Conservation (phyloP, 208 protist species). For the Leishmania arabica region DNA sequence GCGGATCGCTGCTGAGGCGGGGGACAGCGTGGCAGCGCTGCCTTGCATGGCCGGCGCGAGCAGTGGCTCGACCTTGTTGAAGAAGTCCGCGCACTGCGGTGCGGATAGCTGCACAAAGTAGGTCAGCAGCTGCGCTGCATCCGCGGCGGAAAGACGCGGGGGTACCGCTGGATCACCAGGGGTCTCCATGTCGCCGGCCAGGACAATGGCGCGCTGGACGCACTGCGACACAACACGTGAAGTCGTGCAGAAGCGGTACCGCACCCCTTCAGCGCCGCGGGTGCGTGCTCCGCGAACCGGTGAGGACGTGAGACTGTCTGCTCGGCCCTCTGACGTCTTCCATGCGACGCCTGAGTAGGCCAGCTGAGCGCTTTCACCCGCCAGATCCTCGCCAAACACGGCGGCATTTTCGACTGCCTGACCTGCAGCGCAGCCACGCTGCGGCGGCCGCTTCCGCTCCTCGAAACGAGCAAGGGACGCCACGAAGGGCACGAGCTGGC, state of each 20-base stretch:
- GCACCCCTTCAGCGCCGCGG: not conserved
- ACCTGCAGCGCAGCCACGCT: not conserved
- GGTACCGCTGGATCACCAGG: not conserved
- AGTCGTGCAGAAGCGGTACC: constrained; percentile 23
- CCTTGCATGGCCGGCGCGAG: not conserved
- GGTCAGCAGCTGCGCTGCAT: constrained; percentile 21
- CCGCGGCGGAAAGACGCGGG: constrained; percentile 4
- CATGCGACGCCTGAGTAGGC: not conserved
- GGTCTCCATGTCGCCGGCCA: constrained; percentile 1
- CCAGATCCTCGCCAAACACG: not conserved
- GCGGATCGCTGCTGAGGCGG: constrained; percentile 4
- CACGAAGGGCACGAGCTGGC: constrained; percentile 71
- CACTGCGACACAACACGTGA: constrained; percentile 26
- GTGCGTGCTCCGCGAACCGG: not conserved
- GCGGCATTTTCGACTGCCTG: not conserved
- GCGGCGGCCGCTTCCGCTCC: constrained; percentile 6
- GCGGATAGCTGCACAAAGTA: constrained; percentile 29
- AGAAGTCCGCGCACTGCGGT: constrained; percentile 19
- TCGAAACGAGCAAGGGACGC: constrained; percentile 29
- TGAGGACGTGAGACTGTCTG: not conserved
- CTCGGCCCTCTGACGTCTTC: not conserved
- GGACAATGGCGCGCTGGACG: constrained; percentile 16
- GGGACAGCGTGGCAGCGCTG: not conserved
- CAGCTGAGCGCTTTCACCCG: not conserved
- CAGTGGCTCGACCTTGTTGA: constrained; percentile 20